Conservation (phyloP, 2,329 filamentous ascomycete species). For the Diplodia intermedia region DNA sequence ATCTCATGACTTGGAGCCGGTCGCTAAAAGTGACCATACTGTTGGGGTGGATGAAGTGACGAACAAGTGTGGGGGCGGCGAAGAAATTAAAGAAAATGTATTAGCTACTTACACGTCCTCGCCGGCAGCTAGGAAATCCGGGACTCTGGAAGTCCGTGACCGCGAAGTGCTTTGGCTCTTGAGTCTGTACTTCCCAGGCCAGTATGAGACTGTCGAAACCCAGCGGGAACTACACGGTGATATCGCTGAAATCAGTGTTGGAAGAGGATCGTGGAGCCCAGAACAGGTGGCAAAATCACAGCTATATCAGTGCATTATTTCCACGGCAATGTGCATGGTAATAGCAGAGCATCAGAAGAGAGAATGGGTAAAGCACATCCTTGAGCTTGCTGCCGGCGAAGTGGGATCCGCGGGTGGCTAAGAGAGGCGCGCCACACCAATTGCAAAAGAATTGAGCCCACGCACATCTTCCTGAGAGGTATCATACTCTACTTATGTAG, state of each 20-base stretch:
- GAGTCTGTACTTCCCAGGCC: background rate
- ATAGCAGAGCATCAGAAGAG: constrained; percentile 45
- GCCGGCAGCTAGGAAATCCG: constrained; percentile 40
- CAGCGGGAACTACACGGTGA: background rate
- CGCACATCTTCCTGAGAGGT: too few species aligned
- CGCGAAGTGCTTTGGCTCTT: constrained; percentile 36
- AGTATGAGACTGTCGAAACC: background rate
- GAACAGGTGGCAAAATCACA: constrained; percentile 26
- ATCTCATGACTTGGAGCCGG: background rate
- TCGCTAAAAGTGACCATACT: background rate
- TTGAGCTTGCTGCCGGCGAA: background rate
- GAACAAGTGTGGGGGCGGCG: background rate
- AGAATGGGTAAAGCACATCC: constrained; percentile 12
- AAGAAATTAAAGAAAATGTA: constrained; percentile 36
- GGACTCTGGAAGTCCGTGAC: constrained; percentile 42
- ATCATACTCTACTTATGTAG: too few species aligned
- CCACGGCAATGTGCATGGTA: constrained; percentile 46
- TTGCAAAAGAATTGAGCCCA: too few species aligned
- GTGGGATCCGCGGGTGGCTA: constrained; percentile 4
- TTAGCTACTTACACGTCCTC: constrained; percentile 43
- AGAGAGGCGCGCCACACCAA: background rate
- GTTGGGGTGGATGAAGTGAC: background rate
- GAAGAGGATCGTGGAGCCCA: constrained; percentile 28
- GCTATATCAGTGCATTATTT: constrained; percentile 43
- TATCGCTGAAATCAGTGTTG: constrained; percentile 16